Base-by-base conservation (phyloP, 208 protist genomes). In the Trypanosoma brucei region DNA sequence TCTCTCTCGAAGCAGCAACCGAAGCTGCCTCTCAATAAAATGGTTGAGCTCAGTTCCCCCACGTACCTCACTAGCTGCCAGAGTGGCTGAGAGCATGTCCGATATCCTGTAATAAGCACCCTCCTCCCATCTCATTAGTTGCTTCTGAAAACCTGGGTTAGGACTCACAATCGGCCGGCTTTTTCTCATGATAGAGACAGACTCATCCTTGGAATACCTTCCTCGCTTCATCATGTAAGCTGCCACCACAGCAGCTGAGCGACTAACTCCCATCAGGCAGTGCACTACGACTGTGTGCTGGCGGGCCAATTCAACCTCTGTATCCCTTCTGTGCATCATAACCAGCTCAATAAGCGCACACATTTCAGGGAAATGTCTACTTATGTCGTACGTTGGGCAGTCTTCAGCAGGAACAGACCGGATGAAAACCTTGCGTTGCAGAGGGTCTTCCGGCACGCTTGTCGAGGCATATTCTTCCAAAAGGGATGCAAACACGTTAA, bases 191-290 rank as follows among this genome's bases (percentile, higher is more conserved):
- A 90, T 77, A 8, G 62, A 52, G 2, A 95, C 62, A 0, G 88
- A 76, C 2, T 84, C 81, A 62, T 87, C 75, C 6, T 65, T 70
- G 3, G 75, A 76, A 13, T 84, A 71, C 0, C 55, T 46, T 8
- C 63, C 75, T 22, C 74, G 78, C 57, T 89, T 90, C 79, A 97
- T 95, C 4, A 95, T 48, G 65, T 94, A 97, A 2, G 92, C 92
- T 9, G 71, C 62, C 2, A 94, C 86, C 46, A 94, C 65, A n/a
- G 88, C 67, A 8, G 81, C 86, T 7, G 86, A 94, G 36, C 92
- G 66, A 63, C 83, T 92, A 34, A 96, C 89, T 22, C 92, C 92
- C 33, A 90, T 81, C 75, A 93, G 78, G 72, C 92, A 97, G 65
- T 95, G 82, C 8, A 91, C 86, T 30, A 69, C 71, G 7, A 94